These are phyloP conservation scores for Sarocladium brachiariae DNA, from an alignment of 2,329 filamentous ascomycete species.

Conservation along the genomic window DNA sequence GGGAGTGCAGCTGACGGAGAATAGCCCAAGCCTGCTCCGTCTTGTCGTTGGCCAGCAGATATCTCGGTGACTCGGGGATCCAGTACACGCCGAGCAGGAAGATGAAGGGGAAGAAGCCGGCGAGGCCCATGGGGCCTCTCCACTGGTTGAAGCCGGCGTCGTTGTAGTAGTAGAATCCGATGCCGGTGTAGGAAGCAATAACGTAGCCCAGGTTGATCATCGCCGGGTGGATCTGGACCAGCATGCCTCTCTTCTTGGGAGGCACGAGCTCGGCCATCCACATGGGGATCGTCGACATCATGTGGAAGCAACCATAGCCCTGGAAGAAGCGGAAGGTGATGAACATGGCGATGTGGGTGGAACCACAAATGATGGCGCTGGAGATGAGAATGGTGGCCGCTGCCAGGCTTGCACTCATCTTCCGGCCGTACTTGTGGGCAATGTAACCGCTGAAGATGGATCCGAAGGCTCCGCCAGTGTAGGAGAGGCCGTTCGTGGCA, in stretches of 20 bases:
- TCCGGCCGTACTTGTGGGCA: not conserved
- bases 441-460: not conserved
- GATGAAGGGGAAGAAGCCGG: not conserved
- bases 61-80: constrained; percentile 9
- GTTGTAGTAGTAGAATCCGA: constrained; percentile 9
- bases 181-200: constrained; percentile 5
- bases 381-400: not conserved
- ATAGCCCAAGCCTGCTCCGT: not conserved
- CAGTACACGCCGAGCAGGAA: constrained; percentile 1
- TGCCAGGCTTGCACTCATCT: not conserved
- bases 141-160: constrained; percentile 9
- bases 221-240: constrained; percentile 5
- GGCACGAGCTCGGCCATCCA: constrained; percentile 9
- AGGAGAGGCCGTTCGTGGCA: not conserved
- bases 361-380: not conserved
- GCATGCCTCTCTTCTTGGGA: constrained; percentile 4
- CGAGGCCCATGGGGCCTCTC: constrained; percentile 6
- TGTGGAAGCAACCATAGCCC: constrained; percentile 4
- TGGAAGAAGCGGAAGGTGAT: constrained; percentile 10
- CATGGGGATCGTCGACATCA: constrained; percentile 6
- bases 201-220: constrained; percentile 10
- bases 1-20: not conserved
- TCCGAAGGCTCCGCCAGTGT: not conserved
- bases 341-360: constrained; percentile 7
- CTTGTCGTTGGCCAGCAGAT: not conserved